Percentiles rank a stretch among this genome's conserved stretches.
Evolutionary conservation across 2,329 filamentous ascomycete species (phyloP).

Genomic region (Scedosporium boydii): DNA sequence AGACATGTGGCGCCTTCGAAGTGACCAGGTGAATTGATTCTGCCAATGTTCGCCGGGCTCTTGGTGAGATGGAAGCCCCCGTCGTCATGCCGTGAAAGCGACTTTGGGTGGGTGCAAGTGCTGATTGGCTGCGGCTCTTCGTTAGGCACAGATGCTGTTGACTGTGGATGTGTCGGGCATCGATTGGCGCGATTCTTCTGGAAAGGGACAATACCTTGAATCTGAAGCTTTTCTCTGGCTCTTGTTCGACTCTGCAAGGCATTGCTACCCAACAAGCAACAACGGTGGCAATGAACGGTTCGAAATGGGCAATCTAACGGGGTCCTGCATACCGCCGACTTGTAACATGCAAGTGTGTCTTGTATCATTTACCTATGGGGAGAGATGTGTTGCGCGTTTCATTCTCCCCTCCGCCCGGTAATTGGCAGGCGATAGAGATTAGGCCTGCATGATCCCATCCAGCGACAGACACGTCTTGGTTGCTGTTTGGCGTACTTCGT

Average conservation of each 20-base stretch:
- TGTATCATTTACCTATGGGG: too few relatives aligned
- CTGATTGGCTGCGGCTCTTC: neutral
- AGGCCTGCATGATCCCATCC: neutral
- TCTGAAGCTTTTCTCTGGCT: neutral
- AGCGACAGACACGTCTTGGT: neutral
- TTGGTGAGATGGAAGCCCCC: neutral
- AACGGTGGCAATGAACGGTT: slow-evolving; percentile 4
- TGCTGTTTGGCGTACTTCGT: neutral
- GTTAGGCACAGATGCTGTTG: slow-evolving; percentile 6
- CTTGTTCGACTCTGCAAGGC: slow-evolving; percentile 2
- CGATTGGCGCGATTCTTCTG: slow-evolving; percentile 4
- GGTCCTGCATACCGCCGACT: neutral
- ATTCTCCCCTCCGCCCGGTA: neutral
- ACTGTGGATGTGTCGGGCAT: slow-evolving; percentile 6
- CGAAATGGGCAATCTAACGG: neutral
- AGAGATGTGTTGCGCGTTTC: neutral
- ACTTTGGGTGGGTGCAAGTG: neutral
- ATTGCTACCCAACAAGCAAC: slow-evolving; percentile 3
- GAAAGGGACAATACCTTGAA: neutral
- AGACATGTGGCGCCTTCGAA: neutral
- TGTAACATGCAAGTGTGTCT: neutral
- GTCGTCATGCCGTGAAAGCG: neutral
- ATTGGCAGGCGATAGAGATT: neutral
- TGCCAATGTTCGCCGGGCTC: neutral
- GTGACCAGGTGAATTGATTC: neutral